A percentile compares a stretch with the other conserved stretches of the same genome.
Evolutionary conservation across 139 green algal species (phyloP).

Genomic region (Yamagishiella unicocca): DNA sequence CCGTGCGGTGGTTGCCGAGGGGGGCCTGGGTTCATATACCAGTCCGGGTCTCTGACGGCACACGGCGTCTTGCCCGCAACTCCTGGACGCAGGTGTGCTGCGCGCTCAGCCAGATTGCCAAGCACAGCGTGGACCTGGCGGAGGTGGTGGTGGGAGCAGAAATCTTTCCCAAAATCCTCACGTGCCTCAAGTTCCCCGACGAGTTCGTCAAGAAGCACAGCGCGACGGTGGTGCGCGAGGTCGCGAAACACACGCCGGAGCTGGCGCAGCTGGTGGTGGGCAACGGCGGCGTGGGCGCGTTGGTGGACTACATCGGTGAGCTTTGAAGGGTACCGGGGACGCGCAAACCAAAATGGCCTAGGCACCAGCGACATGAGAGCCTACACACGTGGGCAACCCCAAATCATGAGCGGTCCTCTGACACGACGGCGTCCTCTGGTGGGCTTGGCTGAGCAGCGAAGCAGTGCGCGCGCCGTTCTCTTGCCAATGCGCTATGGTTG

Average conservation of each 20-base stretch:
- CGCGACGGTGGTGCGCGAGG: slow-evolving; percentile 76
- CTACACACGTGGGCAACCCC: too few species aligned
- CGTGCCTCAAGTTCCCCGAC: slow-evolving; percentile 91
- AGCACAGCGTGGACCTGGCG: slow-evolving; percentile 91
- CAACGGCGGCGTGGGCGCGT: slow-evolving; percentile 84
- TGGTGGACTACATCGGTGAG: slow-evolving; percentile 85
- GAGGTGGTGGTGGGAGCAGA: slow-evolving; percentile 92
- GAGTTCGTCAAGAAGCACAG: slow-evolving; percentile 86
- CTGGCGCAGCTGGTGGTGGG: slow-evolving; percentile 90
- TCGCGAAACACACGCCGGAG: slow-evolving; percentile 93
- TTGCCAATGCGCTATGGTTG: too few species aligned
- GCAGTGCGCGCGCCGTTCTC: too few species aligned
- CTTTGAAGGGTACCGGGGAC: too few species aligned
- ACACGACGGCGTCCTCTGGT: too few species aligned
- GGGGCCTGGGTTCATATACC: too few species aligned
- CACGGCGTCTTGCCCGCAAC: not conserved
- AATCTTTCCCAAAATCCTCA: slow-evolving; percentile 91
- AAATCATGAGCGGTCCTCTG: too few species aligned
- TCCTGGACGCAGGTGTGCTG: slow-evolving; percentile 75
- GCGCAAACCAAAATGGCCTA: too few species aligned
- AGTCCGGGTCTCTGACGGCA: too few species aligned
- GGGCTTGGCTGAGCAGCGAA: too few species aligned
- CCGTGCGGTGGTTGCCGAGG: too few species aligned
- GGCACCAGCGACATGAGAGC: too few species aligned
- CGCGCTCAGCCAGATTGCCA: slow-evolving; percentile 87